Evolutionary conservation across 2,329 filamentous ascomycete genomes (phyloP), one percentile per base, ranked within the genome.

Genomic region (Diplodia seriata): DNA sequence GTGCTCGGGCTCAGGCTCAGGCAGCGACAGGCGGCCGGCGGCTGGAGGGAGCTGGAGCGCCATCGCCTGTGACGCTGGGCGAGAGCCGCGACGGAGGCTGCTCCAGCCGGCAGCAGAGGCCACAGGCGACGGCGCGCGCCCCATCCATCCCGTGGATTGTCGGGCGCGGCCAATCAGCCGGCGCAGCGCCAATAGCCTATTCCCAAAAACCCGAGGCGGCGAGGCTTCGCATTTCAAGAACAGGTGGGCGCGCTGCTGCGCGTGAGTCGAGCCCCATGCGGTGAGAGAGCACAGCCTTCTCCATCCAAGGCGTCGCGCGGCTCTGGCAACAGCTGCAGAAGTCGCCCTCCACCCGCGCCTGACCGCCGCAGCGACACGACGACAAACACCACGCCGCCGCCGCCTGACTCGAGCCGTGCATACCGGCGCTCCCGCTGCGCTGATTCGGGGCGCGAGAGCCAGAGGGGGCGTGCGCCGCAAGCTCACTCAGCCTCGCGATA

Each of bases 141-240:
- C 55, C 55, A 36, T 59, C 55, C 55, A 59, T 29, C 43, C 57
- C 57, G 40, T 43, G 43, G 43, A 47, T 47, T 47, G 43, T 20
- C 43, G 43, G 43, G 43, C 43, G 43, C 43, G 43, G 18, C 43
- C 59, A 63, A 49, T n/a, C 47, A 31, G 23, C 36, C 40, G 20
- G 59, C 38, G 59, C 59, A 38, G 43, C 59, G 57, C 57, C 57
- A 62, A 62, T 62, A 62, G 57, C 57, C 57, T 62, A 62, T 62
- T 62, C 57, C 57, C 57, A 62, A 20, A 50, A 50, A 23, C 57
- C 57, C 57, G 57, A 62, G 57, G 57, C 57, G 56, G 40, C 57
- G 57, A 62, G 57, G 57, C 57, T 62, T 47, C 56, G 56, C 54
- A 23, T 38, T 47, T 20, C 38, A 59, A 23, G 33, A 40, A 36